Evolutionary conservation across 2,329 filamentous ascomycete species (phyloP).

Genomic region (Clonostachys chloroleuca): DNA sequence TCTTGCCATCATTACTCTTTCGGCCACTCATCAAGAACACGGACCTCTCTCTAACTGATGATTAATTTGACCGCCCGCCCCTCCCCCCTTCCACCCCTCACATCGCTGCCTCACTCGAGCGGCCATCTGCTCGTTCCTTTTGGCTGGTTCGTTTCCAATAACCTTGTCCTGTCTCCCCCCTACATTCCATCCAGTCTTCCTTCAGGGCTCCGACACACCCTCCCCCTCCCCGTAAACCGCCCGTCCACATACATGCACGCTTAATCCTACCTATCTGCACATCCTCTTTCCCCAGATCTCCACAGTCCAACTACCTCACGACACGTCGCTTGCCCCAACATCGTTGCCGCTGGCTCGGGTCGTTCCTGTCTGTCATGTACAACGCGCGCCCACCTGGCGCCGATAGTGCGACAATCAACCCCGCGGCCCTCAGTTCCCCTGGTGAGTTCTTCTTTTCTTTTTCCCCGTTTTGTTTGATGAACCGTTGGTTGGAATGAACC

Average conservation of each 20-base stretch:
- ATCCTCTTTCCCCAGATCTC: conserved; percentile 25
- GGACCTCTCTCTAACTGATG: too few relatives aligned
- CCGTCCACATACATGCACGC: conserved; percentile 37
- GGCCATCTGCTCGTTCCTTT: too few relatives aligned
- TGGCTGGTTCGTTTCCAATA: too few relatives aligned
- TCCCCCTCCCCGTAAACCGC: not conserved
- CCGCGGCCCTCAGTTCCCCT: conserved; percentile 76
- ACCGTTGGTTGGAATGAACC: conserved; percentile 7
- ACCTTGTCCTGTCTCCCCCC: too few relatives aligned
- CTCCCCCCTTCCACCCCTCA: too few relatives aligned
- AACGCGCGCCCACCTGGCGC: conserved; percentile 59
- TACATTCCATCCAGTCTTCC: too few relatives aligned
- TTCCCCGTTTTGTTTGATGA: not conserved
- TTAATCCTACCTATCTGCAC: conserved; percentile 38
- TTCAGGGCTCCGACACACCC: not conserved
- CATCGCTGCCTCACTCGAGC: too few relatives aligned
- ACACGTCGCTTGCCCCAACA: conserved; percentile 48
- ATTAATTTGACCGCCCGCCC: too few relatives aligned
- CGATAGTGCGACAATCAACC: conserved; percentile 87
- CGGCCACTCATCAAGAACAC: too few relatives aligned
- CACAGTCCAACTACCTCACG: conserved; percentile 54
- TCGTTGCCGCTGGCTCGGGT: conserved; percentile 12
- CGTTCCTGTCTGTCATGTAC: conserved; percentile 26
- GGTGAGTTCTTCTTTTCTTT: conserved; percentile 46
- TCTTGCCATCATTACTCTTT: too few relatives aligned